Evolutionary conservation across 805 yeast species (phyloP).

Genomic region (Ogataea glucozyma): DNA sequence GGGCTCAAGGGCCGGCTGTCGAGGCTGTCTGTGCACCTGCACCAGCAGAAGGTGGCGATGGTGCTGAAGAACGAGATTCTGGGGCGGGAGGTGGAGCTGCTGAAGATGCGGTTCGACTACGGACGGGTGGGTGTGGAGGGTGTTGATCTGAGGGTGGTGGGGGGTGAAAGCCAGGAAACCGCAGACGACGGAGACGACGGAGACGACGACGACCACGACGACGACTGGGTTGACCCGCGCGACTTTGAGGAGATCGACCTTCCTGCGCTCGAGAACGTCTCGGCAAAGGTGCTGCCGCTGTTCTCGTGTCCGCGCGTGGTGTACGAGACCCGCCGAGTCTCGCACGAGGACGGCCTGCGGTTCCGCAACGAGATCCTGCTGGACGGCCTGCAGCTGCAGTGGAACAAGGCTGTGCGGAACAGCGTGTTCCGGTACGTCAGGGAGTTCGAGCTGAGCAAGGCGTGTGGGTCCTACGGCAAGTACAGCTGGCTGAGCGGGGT

Average conservation of each 20-base stretch:
- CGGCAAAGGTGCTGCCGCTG: slow-evolving; percentile 58
- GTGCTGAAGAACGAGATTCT: slow-evolving; percentile 50
- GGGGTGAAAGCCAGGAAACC: too few species aligned
- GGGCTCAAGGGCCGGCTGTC: slow-evolving; percentile 69
- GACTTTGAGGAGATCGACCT: slow-evolving; percentile 62
- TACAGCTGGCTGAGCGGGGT: too few species aligned
- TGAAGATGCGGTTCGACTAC: slow-evolving; percentile 61
- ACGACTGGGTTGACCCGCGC: slow-evolving; percentile 59
- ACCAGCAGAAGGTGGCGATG: slow-evolving; percentile 54
- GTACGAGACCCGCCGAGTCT: slow-evolving; percentile 58
- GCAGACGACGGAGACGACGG: slow-evolving; percentile 31
- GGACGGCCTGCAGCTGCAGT: slow-evolving; percentile 71
- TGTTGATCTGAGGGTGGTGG: slow-evolving; percentile 61
- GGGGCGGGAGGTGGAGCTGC: slow-evolving; percentile 46
- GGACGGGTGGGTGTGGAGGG: slow-evolving; percentile 57
- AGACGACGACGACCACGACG: slow-evolving; percentile 49
- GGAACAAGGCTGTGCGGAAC: slow-evolving; percentile 75
- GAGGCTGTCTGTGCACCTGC: slow-evolving; percentile 58
- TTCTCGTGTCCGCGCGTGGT: slow-evolving; percentile 68
- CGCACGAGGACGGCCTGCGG: slow-evolving; percentile 53
- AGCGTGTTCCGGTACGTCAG: slow-evolving; percentile 60
- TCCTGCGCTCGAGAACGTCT: slow-evolving; percentile 40
- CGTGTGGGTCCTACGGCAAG: slow-evolving; percentile 39
- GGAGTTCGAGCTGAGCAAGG: slow-evolving; percentile 45
- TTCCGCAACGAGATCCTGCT: slow-evolving; percentile 63